Evolutionary conservation across 2,329 filamentous ascomycete species (phyloP).

Genomic region (Ilyonectria destructans): DNA sequence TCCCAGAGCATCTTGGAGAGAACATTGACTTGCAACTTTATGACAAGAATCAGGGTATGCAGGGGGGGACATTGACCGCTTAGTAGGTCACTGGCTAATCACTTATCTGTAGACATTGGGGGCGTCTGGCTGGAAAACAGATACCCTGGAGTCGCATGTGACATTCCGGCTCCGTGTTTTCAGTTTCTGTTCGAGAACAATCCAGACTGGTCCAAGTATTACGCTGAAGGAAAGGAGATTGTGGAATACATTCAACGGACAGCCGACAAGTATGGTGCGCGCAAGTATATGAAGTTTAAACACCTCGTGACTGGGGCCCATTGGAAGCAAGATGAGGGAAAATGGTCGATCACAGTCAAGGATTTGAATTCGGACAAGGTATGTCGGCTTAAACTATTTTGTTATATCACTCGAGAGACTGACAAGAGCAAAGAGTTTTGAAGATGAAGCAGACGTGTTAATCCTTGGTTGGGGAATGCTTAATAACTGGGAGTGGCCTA

Average conservation of each 20-base stretch:
- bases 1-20: constrained; percentile 8
- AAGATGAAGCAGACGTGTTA: constrained; percentile 8
- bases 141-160: constrained; percentile 75
- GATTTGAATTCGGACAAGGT: background rate
- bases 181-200: constrained; percentile 77
- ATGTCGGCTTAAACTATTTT: background rate
- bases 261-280: constrained; percentile 74
- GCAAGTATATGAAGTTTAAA: constrained; percentile 65
- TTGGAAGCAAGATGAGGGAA: constrained; percentile 9
- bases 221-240: constrained; percentile 75
- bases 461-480: constrained; percentile 12
- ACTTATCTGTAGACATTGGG: background rate
- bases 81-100: too few species aligned
- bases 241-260: constrained; percentile 72
- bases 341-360: constrained; percentile 1
- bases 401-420: background rate
- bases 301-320: background rate
- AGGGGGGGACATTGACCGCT: too few species aligned
- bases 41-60: background rate
- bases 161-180: constrained; percentile 78
- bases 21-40: constrained; percentile 8
- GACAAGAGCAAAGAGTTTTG: background rate
- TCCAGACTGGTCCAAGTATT: constrained; percentile 75
- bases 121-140: constrained; percentile 62
- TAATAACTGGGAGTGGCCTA: constrained; percentile 13